Base-by-base conservation (phyloP, 345 rosid genomes). In the Acer campestre region DNA sequence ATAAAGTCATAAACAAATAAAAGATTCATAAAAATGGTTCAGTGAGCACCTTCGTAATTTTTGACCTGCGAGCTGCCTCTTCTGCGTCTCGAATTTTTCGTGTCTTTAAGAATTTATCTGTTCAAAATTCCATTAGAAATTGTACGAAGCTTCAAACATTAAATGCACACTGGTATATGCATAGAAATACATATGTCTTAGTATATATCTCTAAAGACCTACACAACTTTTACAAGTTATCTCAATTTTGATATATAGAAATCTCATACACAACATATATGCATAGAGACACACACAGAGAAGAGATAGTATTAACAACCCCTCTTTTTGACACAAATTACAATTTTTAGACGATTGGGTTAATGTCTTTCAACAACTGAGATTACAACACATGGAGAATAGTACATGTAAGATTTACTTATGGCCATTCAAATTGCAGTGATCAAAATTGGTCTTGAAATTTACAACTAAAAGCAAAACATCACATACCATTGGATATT, bases 61-160 rank as follows among this genome's bases (percentile, higher is more conserved):
- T 92, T 44, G 97, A 79, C 81, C 91, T 84, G 55, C 90, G 91
- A 75, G 94, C 90, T 75, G 95, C 97, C 83, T 85, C 95, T 83
- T 96, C 99, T 44, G 94, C 97, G 81, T 96, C 97, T 49, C 97
- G 88, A 55, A 91, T 75, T 83, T 93, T 93, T 80, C 83, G 83
- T 25, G 99, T 96, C 91, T 92, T 96, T 75, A 94, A 76, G 56
- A 76, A 82, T 71, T 89, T 93, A 82, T 95, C 99, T 93, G 86
- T 77, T 14, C 67, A 73, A 18, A 55, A 42, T 71, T 12, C 49
- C 49, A 63, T 12, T 29, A 62, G 38, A 76, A 67, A 67, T 56
- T 55, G 44, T 40, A 25, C 10, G 44, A 76, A 58, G 59, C 40
- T 56, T 55, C 42, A 67, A 76, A 61, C 13, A 11, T 6, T 11